Percentiles rank a stretch among this genome's conserved stretches.
These are phyloP conservation scores for Magnolia officinalis DNA, from an alignment of 164 flowering plant species.

Conservation along the genomic window DNA sequence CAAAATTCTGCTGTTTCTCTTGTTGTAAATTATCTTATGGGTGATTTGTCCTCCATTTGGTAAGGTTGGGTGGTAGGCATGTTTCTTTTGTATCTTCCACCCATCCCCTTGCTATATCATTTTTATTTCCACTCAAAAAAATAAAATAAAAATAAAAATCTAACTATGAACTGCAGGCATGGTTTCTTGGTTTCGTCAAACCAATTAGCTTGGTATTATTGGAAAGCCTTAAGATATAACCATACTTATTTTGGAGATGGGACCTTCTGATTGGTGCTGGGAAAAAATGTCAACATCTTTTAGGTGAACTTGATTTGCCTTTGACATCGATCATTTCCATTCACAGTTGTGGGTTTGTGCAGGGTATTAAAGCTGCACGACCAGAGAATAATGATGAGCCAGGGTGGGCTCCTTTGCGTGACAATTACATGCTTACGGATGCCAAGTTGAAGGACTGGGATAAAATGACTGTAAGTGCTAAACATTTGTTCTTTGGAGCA, in stretches of 20 bases:
- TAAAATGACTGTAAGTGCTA: slow-evolving; percentile 57
- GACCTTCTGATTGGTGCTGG: too few species aligned
- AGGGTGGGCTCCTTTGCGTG: slow-evolving; percentile 88
- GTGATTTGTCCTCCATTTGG: too few species aligned
- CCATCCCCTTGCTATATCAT: too few species aligned
- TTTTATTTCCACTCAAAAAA: too few species aligned
- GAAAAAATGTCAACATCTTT: background rate
- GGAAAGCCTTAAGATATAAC: too few species aligned
- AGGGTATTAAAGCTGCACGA: slow-evolving; percentile 33
- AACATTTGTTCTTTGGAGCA: background rate
- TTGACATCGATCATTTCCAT: background rate
- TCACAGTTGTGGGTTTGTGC: slow-evolving; percentile 15
- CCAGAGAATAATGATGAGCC: slow-evolving; percentile 46
- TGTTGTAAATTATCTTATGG: background rate
- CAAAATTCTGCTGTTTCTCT: background rate
- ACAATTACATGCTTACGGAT: slow-evolving; percentile 74
- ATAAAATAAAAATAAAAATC: too few species aligned
- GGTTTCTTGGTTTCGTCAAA: too few species aligned
- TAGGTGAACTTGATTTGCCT: background rate
- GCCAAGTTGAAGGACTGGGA: slow-evolving; percentile 92
- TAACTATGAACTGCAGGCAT: too few species aligned
- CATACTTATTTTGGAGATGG: too few species aligned
- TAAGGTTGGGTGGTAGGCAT: too few species aligned
- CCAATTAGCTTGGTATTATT: too few species aligned
- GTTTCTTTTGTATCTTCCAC: too few species aligned